These are phyloP conservation scores for Russula abietina DNA, from an alignment of 768 basidiomycete species.

Conservation along the genomic window DNA sequence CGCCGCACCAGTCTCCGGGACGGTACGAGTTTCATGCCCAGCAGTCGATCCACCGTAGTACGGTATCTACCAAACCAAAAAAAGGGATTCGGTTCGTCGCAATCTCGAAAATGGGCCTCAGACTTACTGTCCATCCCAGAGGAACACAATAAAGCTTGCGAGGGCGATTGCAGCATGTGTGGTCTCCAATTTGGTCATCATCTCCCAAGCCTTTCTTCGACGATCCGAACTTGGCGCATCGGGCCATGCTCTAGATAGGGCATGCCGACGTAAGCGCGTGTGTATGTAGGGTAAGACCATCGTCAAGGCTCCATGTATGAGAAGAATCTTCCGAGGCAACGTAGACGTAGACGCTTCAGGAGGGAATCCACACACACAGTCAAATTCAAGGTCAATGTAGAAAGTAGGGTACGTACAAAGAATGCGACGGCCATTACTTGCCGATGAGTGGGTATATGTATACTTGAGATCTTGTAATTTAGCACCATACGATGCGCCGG, in stretches of 20 bases:
- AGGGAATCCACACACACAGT: not conserved
- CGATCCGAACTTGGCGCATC: constrained; percentile 78
- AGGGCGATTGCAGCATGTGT: constrained; percentile 56
- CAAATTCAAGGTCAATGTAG: constrained; percentile 9
- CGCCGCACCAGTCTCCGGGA: constrained; percentile 61
- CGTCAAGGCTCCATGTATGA: constrained; percentile 66
- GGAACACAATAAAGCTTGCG: constrained; percentile 73
- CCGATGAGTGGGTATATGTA: constrained; percentile 40
- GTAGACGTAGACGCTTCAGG: constrained; percentile 46
- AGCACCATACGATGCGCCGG: constrained; percentile 76
- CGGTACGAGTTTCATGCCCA: constrained; percentile 70
- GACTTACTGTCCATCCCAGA: constrained; percentile 78
- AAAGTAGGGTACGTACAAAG: constrained; percentile 24
- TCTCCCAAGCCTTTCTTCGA: constrained; percentile 67
- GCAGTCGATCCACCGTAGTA: constrained; percentile 70
- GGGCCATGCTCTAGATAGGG: constrained; percentile 83
- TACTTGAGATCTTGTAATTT: constrained; percentile 76
- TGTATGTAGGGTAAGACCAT: constrained; percentile 76
- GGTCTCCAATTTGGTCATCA: constrained; percentile 62
- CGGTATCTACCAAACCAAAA: constrained; percentile 57
- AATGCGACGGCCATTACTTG: not conserved
- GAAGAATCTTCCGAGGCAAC: constrained; percentile 52
- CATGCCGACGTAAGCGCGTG: constrained; percentile 63
- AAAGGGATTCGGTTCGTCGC: not conserved
- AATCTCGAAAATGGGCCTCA: not conserved